These are phyloP conservation scores for Phytophthora idaei DNA, from an alignment of 352 stramenopile genomes.

Conservation along the genomic window DNA sequence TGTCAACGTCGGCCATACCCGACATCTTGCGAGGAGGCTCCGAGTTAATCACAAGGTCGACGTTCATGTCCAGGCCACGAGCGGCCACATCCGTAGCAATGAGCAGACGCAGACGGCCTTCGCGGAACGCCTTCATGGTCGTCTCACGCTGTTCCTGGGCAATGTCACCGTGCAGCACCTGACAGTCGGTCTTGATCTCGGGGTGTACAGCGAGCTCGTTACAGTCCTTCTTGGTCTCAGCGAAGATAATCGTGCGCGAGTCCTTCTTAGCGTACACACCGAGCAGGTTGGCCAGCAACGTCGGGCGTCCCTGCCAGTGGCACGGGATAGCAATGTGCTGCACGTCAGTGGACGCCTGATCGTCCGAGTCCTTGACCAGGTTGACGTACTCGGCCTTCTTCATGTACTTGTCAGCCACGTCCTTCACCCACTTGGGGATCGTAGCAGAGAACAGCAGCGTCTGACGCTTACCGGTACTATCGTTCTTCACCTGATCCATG, in stretches of 20 bases:
- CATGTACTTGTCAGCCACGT: conserved; percentile 93
- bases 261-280: conserved; percentile 89
- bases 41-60: conserved; percentile 97
- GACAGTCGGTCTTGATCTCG: conserved; percentile 86
- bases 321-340: conserved; percentile 94
- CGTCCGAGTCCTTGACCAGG: conserved; percentile 90
- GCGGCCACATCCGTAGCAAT: conserved; percentile 98
- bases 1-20: conserved; percentile 93
- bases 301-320: conserved; percentile 89
- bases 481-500: conserved; percentile 75
- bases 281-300: conserved; percentile 74
- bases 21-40: conserved; percentile 87
- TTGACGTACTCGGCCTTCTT: conserved; percentile 89
- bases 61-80: conserved; percentile 97
- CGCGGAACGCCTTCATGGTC: conserved; percentile 97
- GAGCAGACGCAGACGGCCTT: conserved; percentile 94
- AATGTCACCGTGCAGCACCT: conserved; percentile 97
- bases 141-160: conserved; percentile 96
- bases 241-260: conserved; percentile 94
- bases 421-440: conserved; percentile 92
- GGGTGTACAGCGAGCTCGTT: conserved; percentile 92
- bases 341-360: conserved; percentile 91
- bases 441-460: conserved; percentile 95
- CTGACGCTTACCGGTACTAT: conserved; percentile 63
- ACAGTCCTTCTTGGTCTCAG: conserved; percentile 94